Percentiles rank a stretch among this genome's conserved stretches.
Evolutionary conservation across 179 eudicot genomes (phyloP).

Genomic region (Corrigiola litoralis): DNA sequence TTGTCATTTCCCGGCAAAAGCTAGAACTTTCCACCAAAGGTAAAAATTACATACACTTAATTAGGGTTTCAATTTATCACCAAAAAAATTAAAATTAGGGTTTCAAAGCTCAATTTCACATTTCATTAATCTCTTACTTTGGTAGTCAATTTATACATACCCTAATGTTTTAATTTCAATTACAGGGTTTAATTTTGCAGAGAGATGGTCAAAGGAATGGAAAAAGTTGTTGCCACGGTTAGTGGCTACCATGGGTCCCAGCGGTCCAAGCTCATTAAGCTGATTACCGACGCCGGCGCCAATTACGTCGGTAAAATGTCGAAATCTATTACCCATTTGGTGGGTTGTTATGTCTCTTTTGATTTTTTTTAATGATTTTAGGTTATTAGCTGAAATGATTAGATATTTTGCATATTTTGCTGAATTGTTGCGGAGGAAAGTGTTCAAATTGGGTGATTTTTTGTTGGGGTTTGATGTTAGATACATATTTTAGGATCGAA

Average conservation of each 20-base stretch:
- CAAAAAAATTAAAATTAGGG: no score
- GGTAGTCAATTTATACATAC: no score
- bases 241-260: constrained; percentile 72
- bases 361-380: neutral
- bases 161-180: neutral
- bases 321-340: constrained; percentile 70
- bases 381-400: neutral
- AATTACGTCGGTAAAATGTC: constrained; percentile 66
- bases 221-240: constrained; percentile 61
- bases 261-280: constrained; percentile 56
- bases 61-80: no score
- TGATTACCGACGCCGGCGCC: constrained; percentile 56
- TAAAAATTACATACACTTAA: no score
- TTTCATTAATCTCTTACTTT: no score
- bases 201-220: constrained; percentile 52
- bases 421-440: neutral
- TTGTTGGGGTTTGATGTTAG: no score
- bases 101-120: neutral
- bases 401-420: neutral
- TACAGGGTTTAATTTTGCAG: constrained; percentile 16
- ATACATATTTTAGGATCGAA: no score
- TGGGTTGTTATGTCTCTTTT: constrained; percentile 17
- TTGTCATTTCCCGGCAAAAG: neutral
- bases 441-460: no score
- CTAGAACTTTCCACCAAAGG: no score